Conservation (phyloP, 768 basidiomycete genomes). For the Suillus alpinus region DNA sequence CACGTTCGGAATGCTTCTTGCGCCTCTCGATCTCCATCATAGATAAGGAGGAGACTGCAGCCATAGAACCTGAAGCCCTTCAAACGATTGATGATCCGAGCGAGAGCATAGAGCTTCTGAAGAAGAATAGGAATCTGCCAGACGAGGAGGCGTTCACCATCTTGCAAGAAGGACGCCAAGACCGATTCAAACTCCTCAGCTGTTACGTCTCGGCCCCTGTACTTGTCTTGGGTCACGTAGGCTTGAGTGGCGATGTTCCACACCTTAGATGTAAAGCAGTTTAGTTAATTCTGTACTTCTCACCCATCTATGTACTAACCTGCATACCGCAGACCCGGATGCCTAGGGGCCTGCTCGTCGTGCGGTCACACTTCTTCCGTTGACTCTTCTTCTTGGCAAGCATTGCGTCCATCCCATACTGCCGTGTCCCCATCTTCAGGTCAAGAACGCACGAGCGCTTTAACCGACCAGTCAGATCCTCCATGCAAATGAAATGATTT, state of each 20-base stretch:
- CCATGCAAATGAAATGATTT: constrained; percentile 98
- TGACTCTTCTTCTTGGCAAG: constrained; percentile 95
- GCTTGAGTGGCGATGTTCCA: constrained; percentile 86
- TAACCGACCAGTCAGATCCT: constrained; percentile 91
- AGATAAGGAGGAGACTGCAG: constrained; percentile 93
- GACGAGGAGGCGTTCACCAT: constrained; percentile 79
- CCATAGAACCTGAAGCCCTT: constrained; percentile 99
- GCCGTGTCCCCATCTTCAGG: constrained; percentile 99
- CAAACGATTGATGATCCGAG: constrained; percentile 82
- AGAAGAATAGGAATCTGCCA: constrained; percentile 92
- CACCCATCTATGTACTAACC: constrained; percentile 48
- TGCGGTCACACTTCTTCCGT: constrained; percentile 95
- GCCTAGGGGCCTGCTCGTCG: constrained; percentile 87
- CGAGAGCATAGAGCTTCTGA: constrained; percentile 91
- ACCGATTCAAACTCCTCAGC: constrained; percentile 82
- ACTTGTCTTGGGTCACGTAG: constrained; percentile 94
- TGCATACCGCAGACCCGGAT: constrained; percentile 99
- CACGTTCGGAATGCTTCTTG: constrained; percentile 72
- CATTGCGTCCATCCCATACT: constrained; percentile 96
- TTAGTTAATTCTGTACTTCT: constrained; percentile 5
- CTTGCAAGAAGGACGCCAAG: constrained; percentile 78
- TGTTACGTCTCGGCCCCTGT: constrained; percentile 87
- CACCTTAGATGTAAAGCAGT: constrained; percentile 51
- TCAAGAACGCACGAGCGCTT: constrained; percentile 95
- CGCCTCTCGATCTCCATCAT: constrained; percentile 89